Conservation (phyloP, 371 early-diverging fungal species). For the Saksenaea vasiformis region DNA sequence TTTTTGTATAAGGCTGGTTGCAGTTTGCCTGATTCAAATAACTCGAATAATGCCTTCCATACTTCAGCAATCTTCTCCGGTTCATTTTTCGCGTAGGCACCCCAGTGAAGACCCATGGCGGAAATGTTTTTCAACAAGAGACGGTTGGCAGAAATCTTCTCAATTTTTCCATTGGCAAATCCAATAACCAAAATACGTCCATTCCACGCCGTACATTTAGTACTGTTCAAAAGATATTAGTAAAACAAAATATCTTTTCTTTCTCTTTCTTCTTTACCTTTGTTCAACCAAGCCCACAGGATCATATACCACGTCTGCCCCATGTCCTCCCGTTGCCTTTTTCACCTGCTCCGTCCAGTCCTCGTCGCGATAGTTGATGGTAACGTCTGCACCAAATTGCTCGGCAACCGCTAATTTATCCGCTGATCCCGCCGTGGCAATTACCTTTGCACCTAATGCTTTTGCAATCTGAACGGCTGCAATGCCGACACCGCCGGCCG, state of each 20-base stretch:
- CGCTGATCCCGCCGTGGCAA: conserved; percentile 80
- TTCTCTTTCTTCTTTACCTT: conserved; percentile 32
- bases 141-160: conserved; percentile 80
- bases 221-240: conserved; percentile 26
- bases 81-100: conserved; percentile 72
- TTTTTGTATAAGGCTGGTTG: conserved; percentile 74
- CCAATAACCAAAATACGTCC: conserved; percentile 86
- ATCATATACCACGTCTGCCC: conserved; percentile 79
- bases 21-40: conserved; percentile 64
- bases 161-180: conserved; percentile 83
- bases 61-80: conserved; percentile 64
- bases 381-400: conserved; percentile 75
- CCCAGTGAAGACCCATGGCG: conserved; percentile 69
- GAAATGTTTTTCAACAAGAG: conserved; percentile 84
- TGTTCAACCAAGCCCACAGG: conserved; percentile 78
- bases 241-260: not conserved
- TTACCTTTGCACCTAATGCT: conserved; percentile 80
- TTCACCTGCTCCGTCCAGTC: conserved; percentile 79
- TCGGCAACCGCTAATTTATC: conserved; percentile 75
- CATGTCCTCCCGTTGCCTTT: conserved; percentile 68
- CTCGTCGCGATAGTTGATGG: conserved; percentile 77
- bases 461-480: conserved; percentile 72
- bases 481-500: conserved; percentile 78
- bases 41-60: conserved; percentile 72
- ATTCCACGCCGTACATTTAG: conserved; percentile 83